A percentile compares a stretch with the other conserved stretches of the same genome.
phyloP scores from a whole-genome alignment of 1,139 yeast species.

The Ogataea hybrid region DNA sequence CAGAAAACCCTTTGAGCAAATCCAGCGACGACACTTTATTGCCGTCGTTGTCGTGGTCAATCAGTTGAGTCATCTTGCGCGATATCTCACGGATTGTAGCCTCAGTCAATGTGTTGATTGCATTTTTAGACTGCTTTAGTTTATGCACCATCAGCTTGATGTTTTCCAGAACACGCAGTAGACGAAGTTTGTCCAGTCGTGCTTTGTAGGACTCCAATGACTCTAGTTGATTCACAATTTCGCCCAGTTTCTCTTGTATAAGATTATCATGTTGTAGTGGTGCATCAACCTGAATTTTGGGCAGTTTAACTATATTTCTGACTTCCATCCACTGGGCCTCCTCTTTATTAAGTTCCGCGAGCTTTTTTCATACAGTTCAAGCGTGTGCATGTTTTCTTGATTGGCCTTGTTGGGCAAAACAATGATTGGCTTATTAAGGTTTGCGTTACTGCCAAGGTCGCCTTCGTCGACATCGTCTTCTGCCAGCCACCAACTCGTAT shows the following conservation, averaged over 20 bases:
- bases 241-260: constrained; percentile 11
- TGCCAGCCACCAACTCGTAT: constrained; percentile 66
- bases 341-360: constrained; percentile 45
- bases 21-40: constrained; percentile 30
- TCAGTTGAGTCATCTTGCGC: constrained; percentile 25
- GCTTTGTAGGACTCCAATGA: constrained; percentile 9
- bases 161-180: constrained; percentile 18
- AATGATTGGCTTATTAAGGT: constrained; percentile 29
- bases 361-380: constrained; percentile 45
- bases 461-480: constrained; percentile 29
- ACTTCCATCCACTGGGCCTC: constrained; percentile 47
- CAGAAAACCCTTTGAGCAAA: constrained; percentile 23
- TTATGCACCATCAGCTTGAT: constrained; percentile 22
- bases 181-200: constrained; percentile 8
- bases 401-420: constrained; percentile 59
- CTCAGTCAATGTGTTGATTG: constrained; percentile 22
- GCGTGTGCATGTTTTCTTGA: constrained; percentile 44
- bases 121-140: constrained; percentile 25
- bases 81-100: constrained; percentile 26
- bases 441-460: constrained; percentile 23
- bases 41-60: constrained; percentile 27
- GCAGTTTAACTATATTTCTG: constrained; percentile 4
- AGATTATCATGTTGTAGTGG: constrained; percentile 3
- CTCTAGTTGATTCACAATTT: constrained; percentile 9
- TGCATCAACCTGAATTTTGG: constrained; percentile 3